phyloP scores from a whole-genome alignment of 2,329 filamentous ascomycete genomes.

The Verticillium zaregamsianum region DNA sequence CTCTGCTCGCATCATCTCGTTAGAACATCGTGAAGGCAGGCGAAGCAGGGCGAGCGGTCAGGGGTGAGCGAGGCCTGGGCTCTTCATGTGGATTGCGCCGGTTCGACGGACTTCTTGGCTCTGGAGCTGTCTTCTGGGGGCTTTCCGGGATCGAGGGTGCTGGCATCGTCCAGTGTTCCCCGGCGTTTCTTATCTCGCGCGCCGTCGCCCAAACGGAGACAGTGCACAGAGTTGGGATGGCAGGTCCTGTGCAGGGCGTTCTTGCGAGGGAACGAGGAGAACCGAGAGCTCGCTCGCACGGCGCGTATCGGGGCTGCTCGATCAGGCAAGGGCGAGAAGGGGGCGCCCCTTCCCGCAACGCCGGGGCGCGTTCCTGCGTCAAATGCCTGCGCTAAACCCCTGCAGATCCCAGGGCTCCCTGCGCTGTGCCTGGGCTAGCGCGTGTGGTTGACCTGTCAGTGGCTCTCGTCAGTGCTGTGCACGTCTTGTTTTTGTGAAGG shows the following conservation, averaged over 20 bases:
- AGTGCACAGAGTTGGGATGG: background rate
- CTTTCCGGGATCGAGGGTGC: background rate
- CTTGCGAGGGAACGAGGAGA: background rate
- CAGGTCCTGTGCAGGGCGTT: background rate
- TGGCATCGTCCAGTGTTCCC: background rate
- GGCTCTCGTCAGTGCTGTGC: background rate
- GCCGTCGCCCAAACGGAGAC: background rate
- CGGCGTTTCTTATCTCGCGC: background rate
- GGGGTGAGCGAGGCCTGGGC: background rate
- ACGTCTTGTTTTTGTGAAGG: background rate
- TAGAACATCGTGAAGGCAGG: background rate
- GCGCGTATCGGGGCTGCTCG: background rate
- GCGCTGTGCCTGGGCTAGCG: conserved; percentile 5
- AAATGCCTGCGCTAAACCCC: conserved; percentile 1
- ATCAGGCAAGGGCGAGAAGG: background rate
- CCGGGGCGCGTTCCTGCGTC: conserved; percentile 14
- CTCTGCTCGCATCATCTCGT: background rate
- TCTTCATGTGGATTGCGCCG: background rate
- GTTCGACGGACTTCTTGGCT: background rate
- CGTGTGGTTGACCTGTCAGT: background rate
- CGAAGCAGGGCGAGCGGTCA: background rate
- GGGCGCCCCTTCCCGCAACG: background rate
- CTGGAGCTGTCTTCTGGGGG: background rate
- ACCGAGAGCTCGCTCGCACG: background rate
- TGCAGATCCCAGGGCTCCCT: conserved; percentile 1